phyloP scores from a whole-genome alignment of 148 eudicot genomes.

The Polygonum aviculare region DNA sequence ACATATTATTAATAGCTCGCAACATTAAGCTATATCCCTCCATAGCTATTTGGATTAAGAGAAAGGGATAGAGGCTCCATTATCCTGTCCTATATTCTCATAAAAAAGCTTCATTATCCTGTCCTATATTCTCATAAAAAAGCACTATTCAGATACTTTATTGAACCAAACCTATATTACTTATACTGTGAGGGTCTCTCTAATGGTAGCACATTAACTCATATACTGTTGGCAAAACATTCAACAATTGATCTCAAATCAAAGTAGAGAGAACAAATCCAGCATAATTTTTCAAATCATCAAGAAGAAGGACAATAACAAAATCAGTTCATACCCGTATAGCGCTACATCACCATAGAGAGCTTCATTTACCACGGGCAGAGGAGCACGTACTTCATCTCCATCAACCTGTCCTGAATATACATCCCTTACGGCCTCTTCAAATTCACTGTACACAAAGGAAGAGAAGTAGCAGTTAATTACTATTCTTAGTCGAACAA shows the following conservation, averaged over 20 bases:
- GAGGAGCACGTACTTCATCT: conserved; percentile 71
- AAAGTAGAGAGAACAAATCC: neutral
- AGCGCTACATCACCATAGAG: conserved; percentile 54
- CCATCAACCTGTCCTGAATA: conserved; percentile 23
- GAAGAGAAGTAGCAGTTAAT: conserved; percentile 7
- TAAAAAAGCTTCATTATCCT: neutral
- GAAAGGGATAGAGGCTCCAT: neutral
- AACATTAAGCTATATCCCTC: neutral
- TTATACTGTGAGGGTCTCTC: neutral
- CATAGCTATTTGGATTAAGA: neutral
- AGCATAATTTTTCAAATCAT: neutral
- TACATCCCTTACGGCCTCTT: conserved; percentile 24
- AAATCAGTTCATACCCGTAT: conserved; percentile 61
- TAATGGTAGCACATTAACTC: neutral
- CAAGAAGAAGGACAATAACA: neutral
- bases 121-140: neutral
- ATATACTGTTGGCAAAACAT: neutral
- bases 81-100: neutral
- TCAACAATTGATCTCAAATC: neutral
- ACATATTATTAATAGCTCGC: neutral
- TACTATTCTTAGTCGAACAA: neutral
- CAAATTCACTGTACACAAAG: conserved; percentile 32
- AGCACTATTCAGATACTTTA: neutral
- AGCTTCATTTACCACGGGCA: conserved; percentile 89
- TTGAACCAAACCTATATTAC: neutral